phyloP scores from a whole-genome alignment of 1,284 basidiomycete species.

The Megacollybia platyphylla region DNA sequence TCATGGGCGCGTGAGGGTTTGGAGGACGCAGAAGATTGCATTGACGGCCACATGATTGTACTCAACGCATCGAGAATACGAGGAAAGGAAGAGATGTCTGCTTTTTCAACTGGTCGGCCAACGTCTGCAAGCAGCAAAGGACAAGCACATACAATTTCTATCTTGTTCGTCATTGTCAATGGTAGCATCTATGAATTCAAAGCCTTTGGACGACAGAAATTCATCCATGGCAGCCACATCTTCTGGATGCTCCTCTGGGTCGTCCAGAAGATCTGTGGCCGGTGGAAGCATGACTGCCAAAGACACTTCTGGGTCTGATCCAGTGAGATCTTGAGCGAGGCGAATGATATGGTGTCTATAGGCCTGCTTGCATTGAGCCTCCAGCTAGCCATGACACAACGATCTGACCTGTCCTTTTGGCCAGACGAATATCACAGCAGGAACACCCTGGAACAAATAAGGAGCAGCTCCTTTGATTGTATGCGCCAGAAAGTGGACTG shows the following conservation, averaged over 20 bases:
- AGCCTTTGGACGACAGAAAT: constrained; percentile 52
- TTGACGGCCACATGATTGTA: constrained; percentile 77
- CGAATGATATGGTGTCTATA: constrained; percentile 38
- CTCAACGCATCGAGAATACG: constrained; percentile 67
- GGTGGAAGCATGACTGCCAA: constrained; percentile 44
- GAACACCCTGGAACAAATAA: constrained; percentile 28
- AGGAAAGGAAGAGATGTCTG: constrained; percentile 47
- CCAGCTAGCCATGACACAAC: constrained; percentile 6
- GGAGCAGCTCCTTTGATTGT: constrained; percentile 25
- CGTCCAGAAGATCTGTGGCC: constrained; percentile 1
- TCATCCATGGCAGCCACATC: constrained; percentile 41
- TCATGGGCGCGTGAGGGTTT: constrained; percentile 9
- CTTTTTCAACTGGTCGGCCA: constrained; percentile 2
- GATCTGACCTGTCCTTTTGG: constrained; percentile 40
- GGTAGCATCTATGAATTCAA: constrained; percentile 53
- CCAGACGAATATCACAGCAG: constrained; percentile 67
- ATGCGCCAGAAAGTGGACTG: constrained; percentile 55
- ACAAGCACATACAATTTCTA: background rate
- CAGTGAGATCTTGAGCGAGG: constrained; percentile 31
- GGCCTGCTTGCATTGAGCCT: constrained; percentile 19
- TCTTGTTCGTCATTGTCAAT: constrained; percentile 6
- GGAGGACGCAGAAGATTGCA: constrained; percentile 28
- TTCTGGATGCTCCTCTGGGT: constrained; percentile 12
- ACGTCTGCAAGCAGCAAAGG: constrained; percentile 14
- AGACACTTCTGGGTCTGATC: constrained; percentile 52